Conservation (phyloP, 1,284 basidiomycete genomes). For the Trametes sp. region DNA sequence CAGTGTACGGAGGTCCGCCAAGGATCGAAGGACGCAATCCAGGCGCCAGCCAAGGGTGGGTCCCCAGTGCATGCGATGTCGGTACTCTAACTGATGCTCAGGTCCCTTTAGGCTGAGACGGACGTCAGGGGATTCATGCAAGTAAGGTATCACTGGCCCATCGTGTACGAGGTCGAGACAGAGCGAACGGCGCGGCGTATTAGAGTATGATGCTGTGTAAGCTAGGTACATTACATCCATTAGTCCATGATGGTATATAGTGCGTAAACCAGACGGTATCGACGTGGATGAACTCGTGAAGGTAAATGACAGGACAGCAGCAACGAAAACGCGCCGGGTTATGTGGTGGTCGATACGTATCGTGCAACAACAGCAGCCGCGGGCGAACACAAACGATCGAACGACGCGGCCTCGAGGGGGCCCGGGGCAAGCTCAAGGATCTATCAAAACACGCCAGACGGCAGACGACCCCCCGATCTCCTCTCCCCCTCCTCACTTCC, state of each 20-base stretch:
- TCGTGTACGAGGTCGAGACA: too few species aligned
- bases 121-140: too few species aligned
- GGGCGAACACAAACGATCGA: background rate
- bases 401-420: too few species aligned
- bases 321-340: constrained; percentile 12
- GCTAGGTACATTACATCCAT: constrained; percentile 32
- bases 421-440: background rate
- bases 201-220: constrained; percentile 21
- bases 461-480: too few species aligned
- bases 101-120: too few species aligned
- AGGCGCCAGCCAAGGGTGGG: background rate
- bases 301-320: constrained; percentile 32
- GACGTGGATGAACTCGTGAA: constrained; percentile 28
- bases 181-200: too few species aligned
- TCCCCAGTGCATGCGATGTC: background rate
- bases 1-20: background rate
- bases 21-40: background rate
- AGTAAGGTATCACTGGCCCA: too few species aligned
- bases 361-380: constrained; percentile 19
- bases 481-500: constrained; percentile 42
- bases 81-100: too few species aligned
- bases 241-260: constrained; percentile 32
- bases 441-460: constrained; percentile 16
- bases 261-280: constrained; percentile 25
- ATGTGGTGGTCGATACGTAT: background rate